phyloP scores from a whole-genome alignment of 208 protist species.

The Novymonas esmeraldas region DNA sequence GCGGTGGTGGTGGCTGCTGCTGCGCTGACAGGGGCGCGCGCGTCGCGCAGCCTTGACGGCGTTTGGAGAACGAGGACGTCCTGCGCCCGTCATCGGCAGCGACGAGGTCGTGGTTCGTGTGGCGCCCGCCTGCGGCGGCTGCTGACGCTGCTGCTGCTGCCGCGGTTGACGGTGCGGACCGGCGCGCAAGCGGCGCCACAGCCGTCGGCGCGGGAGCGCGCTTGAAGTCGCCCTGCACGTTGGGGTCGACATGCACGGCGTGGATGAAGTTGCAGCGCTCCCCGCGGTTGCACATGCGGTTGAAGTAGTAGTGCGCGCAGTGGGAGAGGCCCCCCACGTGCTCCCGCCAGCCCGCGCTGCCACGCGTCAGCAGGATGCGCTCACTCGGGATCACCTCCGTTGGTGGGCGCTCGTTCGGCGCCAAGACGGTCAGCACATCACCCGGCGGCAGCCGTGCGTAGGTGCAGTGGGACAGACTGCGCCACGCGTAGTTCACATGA shows the following conservation, averaged over 20 bases:
- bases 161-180: neutral
- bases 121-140: neutral
- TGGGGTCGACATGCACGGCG: constrained; percentile 70
- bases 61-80: neutral
- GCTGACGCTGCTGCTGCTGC: neutral
- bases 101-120: neutral
- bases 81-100: too few relatives aligned
- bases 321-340: constrained; percentile 57
- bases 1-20: neutral
- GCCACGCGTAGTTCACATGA: constrained; percentile 86
- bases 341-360: constrained; percentile 40
- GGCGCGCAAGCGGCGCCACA: constrained; percentile 28
- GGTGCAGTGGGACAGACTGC: constrained; percentile 44
- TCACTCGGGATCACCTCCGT: constrained; percentile 53
- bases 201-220: constrained; percentile 49
- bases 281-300: constrained; percentile 82
- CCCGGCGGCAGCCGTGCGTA: constrained; percentile 67
- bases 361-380: constrained; percentile 64
- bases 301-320: constrained; percentile 90
- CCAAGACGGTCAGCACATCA: constrained; percentile 49
- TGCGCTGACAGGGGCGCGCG: neutral
- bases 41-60: neutral
- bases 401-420: constrained; percentile 65
- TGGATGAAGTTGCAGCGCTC: constrained; percentile 82
- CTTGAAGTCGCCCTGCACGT: constrained; percentile 51